Evolutionary conservation across 768 basidiomycete genomes (phyloP).

Genomic region (Lactarius tabidus): DNA sequence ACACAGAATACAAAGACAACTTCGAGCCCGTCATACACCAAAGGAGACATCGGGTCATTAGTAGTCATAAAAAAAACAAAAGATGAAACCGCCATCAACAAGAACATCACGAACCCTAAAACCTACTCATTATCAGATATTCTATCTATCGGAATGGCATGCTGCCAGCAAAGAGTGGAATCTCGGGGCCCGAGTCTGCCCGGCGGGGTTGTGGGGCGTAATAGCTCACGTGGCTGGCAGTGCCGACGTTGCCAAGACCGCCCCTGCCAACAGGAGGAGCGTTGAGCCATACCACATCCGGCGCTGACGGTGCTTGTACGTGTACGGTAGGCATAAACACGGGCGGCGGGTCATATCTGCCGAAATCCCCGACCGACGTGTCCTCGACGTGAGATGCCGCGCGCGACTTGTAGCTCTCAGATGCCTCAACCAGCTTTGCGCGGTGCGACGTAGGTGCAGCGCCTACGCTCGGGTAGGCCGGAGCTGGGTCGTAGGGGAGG

Average conservation of each 20-base stretch:
- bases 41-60: background rate
- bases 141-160: conserved; percentile 7
- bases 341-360: background rate
- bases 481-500: background rate
- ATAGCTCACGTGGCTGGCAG: background rate
- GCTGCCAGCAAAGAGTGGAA: conserved; percentile 21
- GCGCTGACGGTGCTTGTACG: background rate
- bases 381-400: conserved; percentile 14
- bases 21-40: background rate
- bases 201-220: conserved; percentile 11
- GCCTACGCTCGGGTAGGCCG: conserved; percentile 2
- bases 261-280: background rate
- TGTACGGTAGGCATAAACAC: background rate
- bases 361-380: background rate
- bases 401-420: conserved; percentile 1
- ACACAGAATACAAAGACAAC: background rate
- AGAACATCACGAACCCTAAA: background rate
- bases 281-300: conserved; percentile 15
- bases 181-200: conserved; percentile 13
- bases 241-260: background rate
- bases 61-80: conserved; percentile 5
- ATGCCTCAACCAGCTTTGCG: conserved; percentile 1
- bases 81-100: background rate
- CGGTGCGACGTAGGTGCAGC: background rate
- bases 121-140: background rate